Base-by-base conservation (phyloP, 176 grass and related monocot species). In the Panicum miliaceum region DNA sequence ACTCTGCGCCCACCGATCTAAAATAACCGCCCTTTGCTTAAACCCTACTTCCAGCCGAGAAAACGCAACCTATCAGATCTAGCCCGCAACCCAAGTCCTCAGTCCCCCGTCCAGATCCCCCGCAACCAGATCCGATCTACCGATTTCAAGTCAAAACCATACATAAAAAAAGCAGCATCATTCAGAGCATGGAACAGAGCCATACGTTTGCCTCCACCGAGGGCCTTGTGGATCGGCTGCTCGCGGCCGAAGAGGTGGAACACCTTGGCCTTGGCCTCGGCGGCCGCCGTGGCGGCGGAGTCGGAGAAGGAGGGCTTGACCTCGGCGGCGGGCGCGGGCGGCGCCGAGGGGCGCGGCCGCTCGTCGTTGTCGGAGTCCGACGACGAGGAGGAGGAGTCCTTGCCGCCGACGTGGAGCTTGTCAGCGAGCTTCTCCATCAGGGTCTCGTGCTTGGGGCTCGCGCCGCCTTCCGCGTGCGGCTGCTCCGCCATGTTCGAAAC, bases 161-260 rank as follows among this genome's bases (percentile, higher is more conserved):
- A 19, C 1, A 25, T 15, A 18, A 14, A 13, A 60, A 75, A 68
- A 32, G 16, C 5, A 61, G 58, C 84, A 42, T 1, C 3, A 29
- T 3, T 20, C 2, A 80, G 32, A 68, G 43, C 36, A 15, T 32
- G 25, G 3, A 83, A 72, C 22, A 71, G 81, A 48, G 32, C 27
- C 79, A 19, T 94, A 99, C 96, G 80, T 75, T 99, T 96, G 82
- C 96, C 91, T 61, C 91, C 96, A 18, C 96, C 96, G 84, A 98
- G 87, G 47, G 91, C 89, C 38, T 83, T 87, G 81, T 95, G 96
- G 70, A 98, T 92, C 11, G 93, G 93, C 73, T 90, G 84, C 85
- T 95, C 79, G 77, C 93, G 90, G 9, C 93, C 96, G 32, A 98
- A 98, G 82, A 98, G 86, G 84, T 91, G 96, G 85, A 89, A 98